Percentiles rank a stretch among this genome's conserved stretches.
phyloP scores from a whole-genome alignment of 2,329 filamentous ascomycete species.

The Cladosporium halotolerans region DNA sequence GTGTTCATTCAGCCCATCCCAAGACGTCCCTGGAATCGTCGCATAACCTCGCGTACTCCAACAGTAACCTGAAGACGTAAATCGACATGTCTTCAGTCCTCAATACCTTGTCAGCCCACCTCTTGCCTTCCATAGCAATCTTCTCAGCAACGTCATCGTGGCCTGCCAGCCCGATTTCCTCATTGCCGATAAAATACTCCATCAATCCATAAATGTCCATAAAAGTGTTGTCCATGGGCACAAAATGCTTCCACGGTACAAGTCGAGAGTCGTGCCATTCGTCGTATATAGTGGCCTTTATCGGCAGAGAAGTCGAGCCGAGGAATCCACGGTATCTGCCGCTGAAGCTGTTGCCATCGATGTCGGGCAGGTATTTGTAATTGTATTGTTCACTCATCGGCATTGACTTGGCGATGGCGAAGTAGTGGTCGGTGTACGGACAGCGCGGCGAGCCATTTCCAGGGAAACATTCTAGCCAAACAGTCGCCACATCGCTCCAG shows the following conservation, averaged over 20 bases:
- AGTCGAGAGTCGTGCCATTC: slow-evolving; percentile 72
- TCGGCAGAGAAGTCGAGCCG: slow-evolving; percentile 60
- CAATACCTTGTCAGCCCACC: slow-evolving; percentile 63
- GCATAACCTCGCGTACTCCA: slow-evolving; percentile 40
- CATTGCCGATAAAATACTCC: slow-evolving; percentile 62
- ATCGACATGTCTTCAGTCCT: slow-evolving; percentile 68
- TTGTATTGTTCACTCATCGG: slow-evolving; percentile 39
- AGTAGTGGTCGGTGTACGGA: slow-evolving; percentile 41
- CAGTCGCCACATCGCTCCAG: slow-evolving; percentile 39
- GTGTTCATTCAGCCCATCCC: slow-evolving; percentile 31
- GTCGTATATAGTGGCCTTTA: slow-evolving; percentile 71
- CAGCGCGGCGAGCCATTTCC: slow-evolving; percentile 35
- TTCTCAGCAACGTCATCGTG: slow-evolving; percentile 54
- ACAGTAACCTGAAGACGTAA: slow-evolving; percentile 56
- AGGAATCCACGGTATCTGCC: slow-evolving; percentile 50
- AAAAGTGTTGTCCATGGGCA: slow-evolving; percentile 71
- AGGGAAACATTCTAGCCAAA: slow-evolving; percentile 41
- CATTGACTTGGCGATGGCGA: slow-evolving; percentile 27
- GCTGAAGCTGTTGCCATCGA: slow-evolving; percentile 58
- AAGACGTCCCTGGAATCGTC: slow-evolving; percentile 36
- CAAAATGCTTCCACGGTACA: slow-evolving; percentile 72
- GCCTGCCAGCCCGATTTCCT: slow-evolving; percentile 24
- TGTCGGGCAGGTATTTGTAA: slow-evolving; percentile 66
- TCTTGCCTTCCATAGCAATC: slow-evolving; percentile 60
- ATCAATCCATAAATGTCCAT: slow-evolving; percentile 66